Evolutionary conservation across 192 early-diverging fungal species (phyloP).

Genomic region (Irineochytrium annulatum): DNA sequence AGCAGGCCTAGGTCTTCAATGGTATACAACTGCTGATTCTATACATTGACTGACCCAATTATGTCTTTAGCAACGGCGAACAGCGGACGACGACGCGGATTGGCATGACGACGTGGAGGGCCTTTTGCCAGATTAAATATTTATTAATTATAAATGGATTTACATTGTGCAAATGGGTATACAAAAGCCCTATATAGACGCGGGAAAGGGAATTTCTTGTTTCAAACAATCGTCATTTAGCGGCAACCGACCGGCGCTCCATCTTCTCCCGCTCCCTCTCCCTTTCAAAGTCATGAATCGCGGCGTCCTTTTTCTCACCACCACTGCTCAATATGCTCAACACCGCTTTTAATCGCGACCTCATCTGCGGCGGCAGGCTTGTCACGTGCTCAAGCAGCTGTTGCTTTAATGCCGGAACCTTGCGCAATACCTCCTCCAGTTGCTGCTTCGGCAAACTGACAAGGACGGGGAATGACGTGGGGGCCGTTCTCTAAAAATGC

Average conservation of each 20-base stretch:
- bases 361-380: constrained; percentile 16
- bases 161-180: too few relatives aligned
- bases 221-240: too few relatives aligned
- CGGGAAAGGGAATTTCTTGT: too few relatives aligned
- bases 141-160: background rate
- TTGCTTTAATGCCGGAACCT: constrained; percentile 19
- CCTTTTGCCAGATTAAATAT: constrained; percentile 34
- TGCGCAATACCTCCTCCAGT: constrained; percentile 26
- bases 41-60: background rate
- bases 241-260: too few relatives aligned
- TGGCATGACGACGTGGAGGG: constrained; percentile 43
- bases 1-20: background rate
- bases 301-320: constrained; percentile 37
- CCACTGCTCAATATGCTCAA: constrained; percentile 17
- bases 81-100: constrained; percentile 27
- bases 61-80: background rate
- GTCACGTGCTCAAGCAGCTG: constrained; percentile 23
- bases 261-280: constrained; percentile 18
- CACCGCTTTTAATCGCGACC: constrained; percentile 4
- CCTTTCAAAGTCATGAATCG: constrained; percentile 18
- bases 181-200: too few relatives aligned
- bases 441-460: constrained; percentile 29
- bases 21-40: background rate
- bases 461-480: constrained; percentile 23
- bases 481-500: constrained; percentile 13